Conservation (phyloP, 768 basidiomycete genomes). For the Suillus discolor region DNA sequence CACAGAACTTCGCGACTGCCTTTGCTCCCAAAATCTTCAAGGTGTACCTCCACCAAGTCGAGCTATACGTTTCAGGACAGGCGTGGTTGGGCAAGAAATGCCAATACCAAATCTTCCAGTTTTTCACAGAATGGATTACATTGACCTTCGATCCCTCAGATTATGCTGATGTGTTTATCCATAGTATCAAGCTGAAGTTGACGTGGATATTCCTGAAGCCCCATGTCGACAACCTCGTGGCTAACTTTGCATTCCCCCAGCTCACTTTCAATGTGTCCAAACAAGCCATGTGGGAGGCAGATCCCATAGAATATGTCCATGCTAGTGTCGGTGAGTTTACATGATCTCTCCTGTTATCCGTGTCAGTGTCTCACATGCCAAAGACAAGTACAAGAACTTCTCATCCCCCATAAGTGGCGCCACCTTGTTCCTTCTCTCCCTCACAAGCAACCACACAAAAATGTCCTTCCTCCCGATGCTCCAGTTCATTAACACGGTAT, state of each 20-base stretch:
- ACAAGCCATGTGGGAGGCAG: conserved; percentile 73
- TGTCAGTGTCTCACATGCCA: conserved; percentile 27
- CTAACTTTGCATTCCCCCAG: conserved; percentile 83
- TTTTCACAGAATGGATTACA: conserved; percentile 84
- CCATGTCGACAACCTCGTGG: conserved; percentile 77
- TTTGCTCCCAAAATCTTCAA: conserved; percentile 90
- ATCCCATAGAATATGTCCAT: conserved; percentile 83
- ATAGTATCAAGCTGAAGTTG: conserved; percentile 88
- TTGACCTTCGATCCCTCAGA: background rate
- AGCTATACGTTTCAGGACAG: conserved; percentile 70
- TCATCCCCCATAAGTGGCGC: conserved; percentile 78
- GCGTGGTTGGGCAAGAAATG: conserved; percentile 83
- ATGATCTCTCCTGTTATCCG: background rate
- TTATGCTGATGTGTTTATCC: conserved; percentile 18
- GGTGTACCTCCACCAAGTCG: conserved; percentile 66
- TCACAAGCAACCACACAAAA: conserved; percentile 80
- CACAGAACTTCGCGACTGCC: conserved; percentile 71
- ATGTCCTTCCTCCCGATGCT: conserved; percentile 82
- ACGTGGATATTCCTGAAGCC: conserved; percentile 89
- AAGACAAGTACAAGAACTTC: conserved; percentile 79
- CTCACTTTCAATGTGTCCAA: conserved; percentile 74
- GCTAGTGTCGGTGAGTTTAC: conserved; percentile 63
- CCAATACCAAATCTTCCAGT: conserved; percentile 81
- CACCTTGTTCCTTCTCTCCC: conserved; percentile 76
- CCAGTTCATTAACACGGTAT: conserved; percentile 72